Base-by-base conservation (phyloP, 2,329 filamentous ascomycete species). In the Calonectria ilicicola region DNA sequence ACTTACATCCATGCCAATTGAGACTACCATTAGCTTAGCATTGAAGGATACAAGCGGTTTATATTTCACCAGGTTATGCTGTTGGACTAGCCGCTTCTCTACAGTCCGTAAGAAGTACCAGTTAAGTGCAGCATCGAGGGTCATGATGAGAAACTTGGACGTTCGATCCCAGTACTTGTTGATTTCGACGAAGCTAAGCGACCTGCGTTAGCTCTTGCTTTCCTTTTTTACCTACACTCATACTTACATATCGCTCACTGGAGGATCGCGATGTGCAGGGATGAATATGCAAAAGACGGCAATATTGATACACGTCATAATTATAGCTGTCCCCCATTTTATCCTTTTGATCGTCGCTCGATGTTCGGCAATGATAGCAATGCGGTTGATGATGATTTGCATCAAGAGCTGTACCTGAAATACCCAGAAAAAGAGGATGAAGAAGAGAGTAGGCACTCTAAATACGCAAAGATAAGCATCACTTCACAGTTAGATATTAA, bases 301-400 rank as follows among this genome's bases (percentile, higher is more conserved):
- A 23, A 90, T 84, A 62, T 91, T 90, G 74, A 91, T 86, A 14
- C 81, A 38, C 1, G 85, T 87, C 64, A 90, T 88, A 3, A 87
- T 19, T 0, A 80, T 46, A 0, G 87, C 82, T 0, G 85, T 85
- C 1, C 83, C 83, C 86, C 86, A 88, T 81, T 90, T 89, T 32
- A 90, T 74, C 17, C 76, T 80, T 0, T 64, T 29, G 8, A 86
- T 83, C 2, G 83, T 84, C 0, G 76, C 79, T 27, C 80, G 81
- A 51, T 85, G 81, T n/a, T 87, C 84, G 15, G 86, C 83, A 46
- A 90, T 85, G 46, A 90, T 84, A 0, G 85, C 83, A 23, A 89
- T 86, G 63, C 89, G 85, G 75, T 90, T 90, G 78, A 89, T 86
- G 74, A 90, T 89, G 49, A 90, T 90, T 73, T 90, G 88, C 81